These are phyloP conservation scores for Silene latifolia DNA, from an alignment of 148 eudicot genomes.

Conservation along the genomic window DNA sequence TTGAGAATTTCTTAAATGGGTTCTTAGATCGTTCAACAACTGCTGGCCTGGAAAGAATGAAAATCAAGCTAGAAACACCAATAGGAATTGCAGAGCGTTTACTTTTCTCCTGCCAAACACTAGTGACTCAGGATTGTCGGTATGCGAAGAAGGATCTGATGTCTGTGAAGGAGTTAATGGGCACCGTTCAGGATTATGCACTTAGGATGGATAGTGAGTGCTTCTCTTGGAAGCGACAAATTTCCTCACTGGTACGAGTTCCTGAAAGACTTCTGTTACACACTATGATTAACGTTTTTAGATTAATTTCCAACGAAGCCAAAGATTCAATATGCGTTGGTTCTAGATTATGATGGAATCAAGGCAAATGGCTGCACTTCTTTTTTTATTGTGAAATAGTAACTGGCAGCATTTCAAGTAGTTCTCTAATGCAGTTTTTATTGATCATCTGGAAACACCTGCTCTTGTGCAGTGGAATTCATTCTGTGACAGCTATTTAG, in stretches of 20 bases:
- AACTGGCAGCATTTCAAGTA: neutral
- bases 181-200: constrained; percentile 51
- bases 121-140: constrained; percentile 59
- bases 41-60: constrained; percentile 84
- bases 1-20: constrained; percentile 69
- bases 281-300: neutral
- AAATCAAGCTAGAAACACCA: constrained; percentile 90
- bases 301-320: neutral
- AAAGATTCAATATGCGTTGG: neutral
- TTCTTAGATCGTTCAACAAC: constrained; percentile 79
- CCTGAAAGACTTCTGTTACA: neutral
- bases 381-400: neutral
- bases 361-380: neutral
- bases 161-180: constrained; percentile 53
- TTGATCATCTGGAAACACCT: neutral
- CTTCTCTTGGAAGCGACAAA: constrained; percentile 72
- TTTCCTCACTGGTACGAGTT: constrained; percentile 56
- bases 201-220: constrained; percentile 61
- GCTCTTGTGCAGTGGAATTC: neutral
- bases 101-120: constrained; percentile 76
- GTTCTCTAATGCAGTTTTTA: neutral
- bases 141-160: constrained; percentile 65
- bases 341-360: neutral
- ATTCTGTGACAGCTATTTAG: neutral
- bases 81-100: constrained; percentile 76